phyloP scores from a whole-genome alignment of 306 rosid genomes.

The Malus sylvestris region DNA sequence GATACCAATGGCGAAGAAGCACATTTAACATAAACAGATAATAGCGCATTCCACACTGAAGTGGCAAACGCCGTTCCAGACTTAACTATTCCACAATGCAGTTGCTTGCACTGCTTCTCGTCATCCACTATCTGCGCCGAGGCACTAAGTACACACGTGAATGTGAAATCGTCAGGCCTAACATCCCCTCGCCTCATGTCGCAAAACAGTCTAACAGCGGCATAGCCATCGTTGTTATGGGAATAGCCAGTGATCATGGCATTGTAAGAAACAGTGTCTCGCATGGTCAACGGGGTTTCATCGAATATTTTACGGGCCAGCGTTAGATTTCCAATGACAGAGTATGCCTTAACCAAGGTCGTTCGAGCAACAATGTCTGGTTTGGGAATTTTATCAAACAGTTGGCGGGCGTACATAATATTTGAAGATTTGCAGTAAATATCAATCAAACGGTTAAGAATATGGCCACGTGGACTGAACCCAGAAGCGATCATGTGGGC shows the following conservation, averaged over 20 bases:
- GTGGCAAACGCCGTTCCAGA: neutral
- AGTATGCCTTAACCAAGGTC: constrained; percentile 12
- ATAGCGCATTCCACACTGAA: constrained; percentile 8
- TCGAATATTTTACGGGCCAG: neutral
- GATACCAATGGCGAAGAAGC: constrained; percentile 8
- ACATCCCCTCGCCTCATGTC: constrained; percentile 8
- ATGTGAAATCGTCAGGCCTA: constrained; percentile 9
- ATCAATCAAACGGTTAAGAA: constrained; percentile 53
- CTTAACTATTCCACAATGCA: constrained; percentile 17
- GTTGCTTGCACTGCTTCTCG: constrained; percentile 15
- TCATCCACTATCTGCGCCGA: constrained; percentile 9
- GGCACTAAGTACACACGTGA: neutral
- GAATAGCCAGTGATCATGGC: constrained; percentile 22
- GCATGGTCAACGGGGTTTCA: neutral
- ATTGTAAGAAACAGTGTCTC: constrained; percentile 22
- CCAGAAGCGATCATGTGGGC: constrained; percentile 32
- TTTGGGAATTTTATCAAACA: constrained; percentile 36
- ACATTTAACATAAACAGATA: constrained; percentile 16
- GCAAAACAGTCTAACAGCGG: constrained; percentile 2
- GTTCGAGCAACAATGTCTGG: constrained; percentile 22
- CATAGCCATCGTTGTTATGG: constrained; percentile 17
- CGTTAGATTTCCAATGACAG: neutral
- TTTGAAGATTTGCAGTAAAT: constrained; percentile 46
- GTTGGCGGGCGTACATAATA: constrained; percentile 39
- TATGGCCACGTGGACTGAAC: constrained; percentile 37